Conservation (phyloP, 805 yeast species). For the Metschnikowia gelsemii region DNA sequence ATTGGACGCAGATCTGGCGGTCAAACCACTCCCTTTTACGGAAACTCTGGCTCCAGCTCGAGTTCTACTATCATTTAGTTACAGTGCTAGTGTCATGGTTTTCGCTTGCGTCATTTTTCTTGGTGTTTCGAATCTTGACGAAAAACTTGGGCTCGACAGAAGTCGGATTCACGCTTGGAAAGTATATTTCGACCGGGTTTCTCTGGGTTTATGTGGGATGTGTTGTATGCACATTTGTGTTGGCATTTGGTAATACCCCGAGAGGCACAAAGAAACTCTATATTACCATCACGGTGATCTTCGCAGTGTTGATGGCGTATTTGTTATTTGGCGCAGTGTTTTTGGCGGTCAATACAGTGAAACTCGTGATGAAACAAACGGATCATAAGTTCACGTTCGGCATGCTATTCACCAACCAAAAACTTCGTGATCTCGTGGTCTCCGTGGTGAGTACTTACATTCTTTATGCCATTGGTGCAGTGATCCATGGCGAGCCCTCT, state of each 20-base stretch:
- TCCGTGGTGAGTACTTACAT: conserved; percentile 83
- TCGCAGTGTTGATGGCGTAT: conserved; percentile 86
- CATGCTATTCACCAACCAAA: conserved; percentile 59
- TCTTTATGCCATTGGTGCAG: conserved; percentile 73
- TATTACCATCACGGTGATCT: conserved; percentile 67
- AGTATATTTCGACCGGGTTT: conserved; percentile 71
- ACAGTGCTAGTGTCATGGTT: conserved; percentile 86
- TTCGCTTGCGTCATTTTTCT: conserved; percentile 85
- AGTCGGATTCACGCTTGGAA: conserved; percentile 69
- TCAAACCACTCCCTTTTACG: conserved; percentile 82
- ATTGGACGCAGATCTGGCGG: conserved; percentile 84
- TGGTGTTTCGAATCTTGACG: conserved; percentile 90
- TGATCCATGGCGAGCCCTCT: conserved; percentile 85
- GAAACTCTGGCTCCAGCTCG: conserved; percentile 78
- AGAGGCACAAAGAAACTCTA: conserved; percentile 83
- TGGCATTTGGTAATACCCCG: conserved; percentile 93
- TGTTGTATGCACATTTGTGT: conserved; percentile 78
- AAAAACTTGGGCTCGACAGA: conserved; percentile 61
- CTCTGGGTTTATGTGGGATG: conserved; percentile 84
- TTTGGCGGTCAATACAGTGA: conserved; percentile 72
- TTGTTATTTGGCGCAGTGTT: conserved; percentile 85
- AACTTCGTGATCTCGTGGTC: conserved; percentile 84
- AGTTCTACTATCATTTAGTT: conserved; percentile 83
- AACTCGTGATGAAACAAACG: conserved; percentile 48
- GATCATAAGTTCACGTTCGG: conserved; percentile 39